Base-by-base conservation (phyloP, 805 yeast species). In the Sugiyamaella marilandica region DNA sequence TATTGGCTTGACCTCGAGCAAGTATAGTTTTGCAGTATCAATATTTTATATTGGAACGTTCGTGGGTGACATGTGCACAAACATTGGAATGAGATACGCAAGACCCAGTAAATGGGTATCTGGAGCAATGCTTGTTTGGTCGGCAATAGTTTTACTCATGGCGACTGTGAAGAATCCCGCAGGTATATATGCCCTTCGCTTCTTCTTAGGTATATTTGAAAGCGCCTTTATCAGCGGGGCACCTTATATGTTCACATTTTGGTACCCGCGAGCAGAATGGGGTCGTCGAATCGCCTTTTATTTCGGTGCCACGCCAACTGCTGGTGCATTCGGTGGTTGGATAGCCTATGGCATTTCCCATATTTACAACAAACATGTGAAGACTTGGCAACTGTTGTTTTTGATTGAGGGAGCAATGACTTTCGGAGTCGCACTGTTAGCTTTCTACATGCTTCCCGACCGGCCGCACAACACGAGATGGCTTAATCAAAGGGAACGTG, bases 271-370 rank as follows among this genome's bases (percentile, higher is more conserved):
- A 52, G 67, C 70, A 46, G 82, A 79, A 57, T 70, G 75, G 55
- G 80, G 79, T 3, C 66, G 71, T 24, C 67, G 83, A 45, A 67
- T 76, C 53, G 74, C 80, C 5, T 70, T 73, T 51, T 72, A 80
- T 44, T 79, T 78, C 60, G 70, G 77, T 31, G 75, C 80, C 24
- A 77, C 84, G 9, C 76, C 80, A 52, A 62, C 80, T 37, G 75
- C 83, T 9, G 76, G 80, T 45, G 82, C 82, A 0, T 79, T 81
- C 65, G 82, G 84, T 41, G 85, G 85, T 13, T 64, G 81, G 65
- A 57, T 80, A 65, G 73, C 78, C 1, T 72, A 64, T 58, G 83
- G 80, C n/a, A 71, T 81, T 5, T 74, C 74, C 58, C 79, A 75
- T 58, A 33, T 34, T 13, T 59, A 70, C 47, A 61, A 67, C 21